phyloP scores from a whole-genome alignment of 2,329 filamentous ascomycete genomes.

The Exophiala viscosa region DNA sequence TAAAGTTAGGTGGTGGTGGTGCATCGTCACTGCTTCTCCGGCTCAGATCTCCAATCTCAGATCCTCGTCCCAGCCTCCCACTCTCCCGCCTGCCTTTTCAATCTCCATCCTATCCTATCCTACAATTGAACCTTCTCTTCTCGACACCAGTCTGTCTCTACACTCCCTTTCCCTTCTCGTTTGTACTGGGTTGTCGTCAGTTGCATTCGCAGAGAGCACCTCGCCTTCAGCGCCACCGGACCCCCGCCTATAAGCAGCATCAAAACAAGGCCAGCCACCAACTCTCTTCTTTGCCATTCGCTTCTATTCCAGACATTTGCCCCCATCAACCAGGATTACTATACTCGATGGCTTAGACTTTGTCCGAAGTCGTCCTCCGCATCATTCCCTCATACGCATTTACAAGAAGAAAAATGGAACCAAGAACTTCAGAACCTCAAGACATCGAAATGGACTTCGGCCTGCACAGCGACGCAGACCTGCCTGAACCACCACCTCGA shows the following conservation, averaged over 20 bases:
- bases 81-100: neutral
- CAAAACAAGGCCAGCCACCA: neutral
- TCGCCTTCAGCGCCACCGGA: too few species aligned
- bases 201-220: too few species aligned
- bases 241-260: neutral
- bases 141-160: too few species aligned
- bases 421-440: conserved; percentile 15
- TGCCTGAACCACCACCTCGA: conserved; percentile 54
- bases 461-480: conserved; percentile 33
- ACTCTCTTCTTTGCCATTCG: conserved; percentile 5
- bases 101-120: too few species aligned
- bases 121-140: too few species aligned
- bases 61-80: conserved; percentile 6
- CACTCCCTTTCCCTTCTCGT: neutral
- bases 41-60: neutral
- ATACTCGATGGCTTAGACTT: neutral
- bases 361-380: neutral
- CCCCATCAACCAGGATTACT: neutral
- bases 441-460: conserved; percentile 43
- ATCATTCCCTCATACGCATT: neutral
- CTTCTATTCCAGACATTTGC: conserved; percentile 3
- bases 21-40: too few species aligned
- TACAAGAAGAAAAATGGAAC: conserved; percentile 11
- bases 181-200: too few species aligned
- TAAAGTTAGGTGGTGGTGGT: too few species aligned